Conservation (phyloP, 495 filamentous ascomycete species). For the Neurospora africana region DNA sequence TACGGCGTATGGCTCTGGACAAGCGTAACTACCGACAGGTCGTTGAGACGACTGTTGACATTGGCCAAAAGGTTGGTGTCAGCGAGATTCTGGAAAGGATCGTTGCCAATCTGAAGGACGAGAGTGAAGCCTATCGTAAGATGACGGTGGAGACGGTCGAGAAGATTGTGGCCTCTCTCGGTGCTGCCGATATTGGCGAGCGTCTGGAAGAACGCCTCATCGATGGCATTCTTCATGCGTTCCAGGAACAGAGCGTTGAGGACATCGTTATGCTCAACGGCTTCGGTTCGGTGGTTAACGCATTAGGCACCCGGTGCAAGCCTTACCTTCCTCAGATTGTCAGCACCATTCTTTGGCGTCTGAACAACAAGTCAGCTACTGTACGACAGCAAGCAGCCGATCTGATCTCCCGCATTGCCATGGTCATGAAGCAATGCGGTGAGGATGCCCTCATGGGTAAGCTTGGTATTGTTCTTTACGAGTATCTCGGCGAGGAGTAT, state of each 20-base stretch:
- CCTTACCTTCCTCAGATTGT: conserved; percentile 94
- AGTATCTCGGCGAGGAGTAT: conserved; percentile 98
- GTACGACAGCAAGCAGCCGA: conserved; percentile 97
- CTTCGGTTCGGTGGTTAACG: conserved; percentile 97
- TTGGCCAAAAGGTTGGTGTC: conserved; percentile 92
- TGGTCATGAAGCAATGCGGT: conserved; percentile 98
- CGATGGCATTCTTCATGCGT: conserved; percentile 92
- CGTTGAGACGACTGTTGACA: conserved; percentile 94
- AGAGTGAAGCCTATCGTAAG: conserved; percentile 95
- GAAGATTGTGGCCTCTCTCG: conserved; percentile 85
- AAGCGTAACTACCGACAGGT: conserved; percentile 96
- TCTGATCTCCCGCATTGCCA: conserved; percentile 88
- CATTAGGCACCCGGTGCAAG: conserved; percentile 87
- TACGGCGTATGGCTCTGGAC: conserved; percentile 90
- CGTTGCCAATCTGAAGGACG: conserved; percentile 92
- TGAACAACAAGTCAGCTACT: conserved; percentile 95
- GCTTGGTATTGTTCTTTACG: conserved; percentile 91
- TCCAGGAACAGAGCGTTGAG: conserved; percentile 97
- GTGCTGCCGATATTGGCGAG: conserved; percentile 88
- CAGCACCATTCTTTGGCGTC: conserved; percentile 88
- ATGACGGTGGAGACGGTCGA: conserved; percentile 98
- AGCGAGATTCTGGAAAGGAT: conserved; percentile 90
- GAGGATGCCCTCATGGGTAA: conserved; percentile 95
- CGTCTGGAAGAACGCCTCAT: conserved; percentile 86
- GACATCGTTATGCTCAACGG: conserved; percentile 95